These are phyloP conservation scores for Rhodotorula sp. DNA, from an alignment of 1,284 basidiomycete species.

Conservation along the genomic window DNA sequence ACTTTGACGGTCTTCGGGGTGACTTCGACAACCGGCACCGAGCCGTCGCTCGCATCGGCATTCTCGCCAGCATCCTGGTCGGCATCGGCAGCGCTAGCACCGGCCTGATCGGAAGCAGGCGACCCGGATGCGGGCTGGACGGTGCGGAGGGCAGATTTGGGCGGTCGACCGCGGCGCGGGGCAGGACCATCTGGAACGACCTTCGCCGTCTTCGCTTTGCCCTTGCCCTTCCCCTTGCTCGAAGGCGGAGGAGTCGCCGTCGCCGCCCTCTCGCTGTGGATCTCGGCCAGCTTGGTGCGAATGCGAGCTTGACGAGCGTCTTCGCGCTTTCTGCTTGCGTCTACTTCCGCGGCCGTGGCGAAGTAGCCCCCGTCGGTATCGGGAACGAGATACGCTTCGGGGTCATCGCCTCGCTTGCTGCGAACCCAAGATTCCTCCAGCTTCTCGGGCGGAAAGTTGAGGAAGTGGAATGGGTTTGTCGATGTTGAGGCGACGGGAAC, in stretches of 20 bases:
- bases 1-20: background rate
- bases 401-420: conserved; percentile 24
- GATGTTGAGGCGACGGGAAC: conserved; percentile 22
- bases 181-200: background rate
- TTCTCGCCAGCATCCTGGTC: background rate
- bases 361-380: conserved; percentile 19
- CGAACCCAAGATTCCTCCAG: conserved; percentile 24
- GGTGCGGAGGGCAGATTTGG: conserved; percentile 13
- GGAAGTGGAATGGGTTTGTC: conserved; percentile 19
- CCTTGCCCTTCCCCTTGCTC: background rate
- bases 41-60: no score
- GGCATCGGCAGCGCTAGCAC: background rate
- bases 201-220: background rate
- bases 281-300: background rate
- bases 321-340: background rate
- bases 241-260: background rate
- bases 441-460: conserved; percentile 10
- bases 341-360: conserved; percentile 17
- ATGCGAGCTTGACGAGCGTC: conserved; percentile 17
- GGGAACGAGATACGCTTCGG: conserved; percentile 5
- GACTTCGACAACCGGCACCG: background rate
- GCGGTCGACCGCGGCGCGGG: background rate
- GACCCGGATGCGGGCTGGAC: background rate
- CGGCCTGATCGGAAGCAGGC: no score
- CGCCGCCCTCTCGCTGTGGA: conserved; percentile 7